Conservation (phyloP, 495 filamentous ascomycete genomes). For the Podospora pseudopauciseta region DNA sequence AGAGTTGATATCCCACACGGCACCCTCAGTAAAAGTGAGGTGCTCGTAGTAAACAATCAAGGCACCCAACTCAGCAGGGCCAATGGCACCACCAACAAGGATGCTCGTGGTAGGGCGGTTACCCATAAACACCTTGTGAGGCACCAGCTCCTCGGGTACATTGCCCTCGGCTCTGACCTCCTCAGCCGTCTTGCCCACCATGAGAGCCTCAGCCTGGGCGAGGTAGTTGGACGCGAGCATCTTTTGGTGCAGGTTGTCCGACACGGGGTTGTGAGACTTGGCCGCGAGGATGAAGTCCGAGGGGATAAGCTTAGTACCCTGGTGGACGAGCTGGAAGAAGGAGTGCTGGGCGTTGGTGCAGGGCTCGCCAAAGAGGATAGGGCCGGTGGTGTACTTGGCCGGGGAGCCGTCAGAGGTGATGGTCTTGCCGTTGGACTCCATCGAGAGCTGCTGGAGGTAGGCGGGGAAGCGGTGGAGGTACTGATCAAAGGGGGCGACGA, state of each 20-base stretch:
- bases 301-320: conserved; percentile 97
- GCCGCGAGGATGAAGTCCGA: conserved; percentile 96
- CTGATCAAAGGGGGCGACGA: conserved; percentile 97
- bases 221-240: conserved; percentile 99
- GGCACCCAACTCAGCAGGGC: conserved; percentile 86
- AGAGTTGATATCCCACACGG: conserved; percentile 97
- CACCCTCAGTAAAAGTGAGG: conserved; percentile 94
- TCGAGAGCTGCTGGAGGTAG: conserved; percentile 97
- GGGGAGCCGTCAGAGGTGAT: conserved; percentile 87
- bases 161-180: conserved; percentile 80
- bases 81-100: conserved; percentile 83
- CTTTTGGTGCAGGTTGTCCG: conserved; percentile 90
- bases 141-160: conserved; percentile 74
- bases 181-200: conserved; percentile 94
- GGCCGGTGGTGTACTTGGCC: conserved; percentile 92
- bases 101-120: conserved; percentile 96
- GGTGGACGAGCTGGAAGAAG: conserved; percentile 98
- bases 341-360: conserved; percentile 99
- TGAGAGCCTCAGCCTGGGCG: conserved; percentile 93
- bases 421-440: conserved; percentile 99
- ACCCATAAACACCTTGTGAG: conserved; percentile 99
- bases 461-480: conserved; percentile 98
- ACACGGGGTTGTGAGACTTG: conserved; percentile 93
- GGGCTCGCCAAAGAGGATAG: conserved; percentile 95
- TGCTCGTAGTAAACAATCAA: conserved; percentile 99